Base-by-base conservation (phyloP, 192 early-diverging fungal genomes). In the Jimgerdemannia lactiflua region DNA sequence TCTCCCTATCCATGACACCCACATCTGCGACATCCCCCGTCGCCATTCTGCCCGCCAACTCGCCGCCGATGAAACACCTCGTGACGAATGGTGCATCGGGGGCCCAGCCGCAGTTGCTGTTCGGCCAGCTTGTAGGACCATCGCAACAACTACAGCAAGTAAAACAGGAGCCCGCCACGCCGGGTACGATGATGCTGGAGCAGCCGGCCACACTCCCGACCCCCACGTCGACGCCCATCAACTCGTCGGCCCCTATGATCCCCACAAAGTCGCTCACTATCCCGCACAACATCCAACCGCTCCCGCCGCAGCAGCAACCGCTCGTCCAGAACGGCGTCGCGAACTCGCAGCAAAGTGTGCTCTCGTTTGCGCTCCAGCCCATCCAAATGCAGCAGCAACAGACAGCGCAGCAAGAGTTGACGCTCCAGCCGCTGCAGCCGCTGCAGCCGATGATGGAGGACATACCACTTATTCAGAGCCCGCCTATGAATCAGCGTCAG, bases 301-400 rank as follows among this genome's bases (percentile, higher is more conserved):
- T 59, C 8, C 49, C 49, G 14, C 6, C 49, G 14, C 49, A 59
- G 49, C 49, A 59, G 49, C 49, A 59, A 59, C 49, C 49, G 49
- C 49, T 59, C 49, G 14, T 59, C 49, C 6, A 6, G 49, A 10
- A 6, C 8, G 14, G 49, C 49, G 6, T 59, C 8, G 14, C 49
- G 6, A 59, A 6, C 8, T 10, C 49, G 14, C 49, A 59, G 49
- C 49, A 59, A 2, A 59, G 14, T 14, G 49, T 59, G 8, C 49
- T 59, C 14, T 59, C 49, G 14, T 59, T 59, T 59, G 49, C 8
- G 49, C 49, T 59, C 6, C 49, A 59, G 49, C 14, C 49, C 8
- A 59, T 59, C 29, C 29, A 29, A 92, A 76, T 77, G 81, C 71
- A 89, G 87, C 75, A 83, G 74, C 4, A 84, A 86, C 70, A 77